These are phyloP conservation scores for Anastatica hierochuntica DNA, from an alignment of 345 rosid genomes.

Conservation along the genomic window DNA sequence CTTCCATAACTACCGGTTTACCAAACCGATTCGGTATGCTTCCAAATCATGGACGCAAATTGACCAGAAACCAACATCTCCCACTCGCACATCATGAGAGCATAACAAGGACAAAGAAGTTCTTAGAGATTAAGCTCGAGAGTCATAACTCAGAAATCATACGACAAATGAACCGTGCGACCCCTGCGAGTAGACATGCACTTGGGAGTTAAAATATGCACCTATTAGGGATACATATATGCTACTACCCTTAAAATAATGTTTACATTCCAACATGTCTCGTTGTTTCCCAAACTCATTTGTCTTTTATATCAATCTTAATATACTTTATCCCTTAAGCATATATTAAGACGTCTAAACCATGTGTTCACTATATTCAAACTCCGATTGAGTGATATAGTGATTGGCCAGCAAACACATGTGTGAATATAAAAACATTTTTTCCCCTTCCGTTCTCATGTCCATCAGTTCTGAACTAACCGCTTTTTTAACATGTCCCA, in stretches of 20 bases:
- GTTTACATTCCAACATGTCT: neutral
- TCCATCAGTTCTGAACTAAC: neutral
- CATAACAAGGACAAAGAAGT: neutral
- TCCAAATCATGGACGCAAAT: no score
- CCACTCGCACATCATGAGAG: neutral
- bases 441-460: neutral
- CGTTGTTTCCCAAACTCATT: neutral
- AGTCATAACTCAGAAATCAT: neutral
- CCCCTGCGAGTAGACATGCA: neutral
- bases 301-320: neutral
- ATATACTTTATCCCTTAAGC: neutral
- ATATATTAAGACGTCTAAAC: neutral
- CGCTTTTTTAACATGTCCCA: neutral
- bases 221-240: neutral
- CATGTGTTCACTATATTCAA: neutral
- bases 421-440: slow-evolving; percentile 4
- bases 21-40: no score
- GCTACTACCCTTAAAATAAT: neutral
- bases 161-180: neutral
- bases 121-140: neutral
- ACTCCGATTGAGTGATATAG: neutral
- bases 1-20: no score
- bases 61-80: neutral
- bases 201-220: neutral
- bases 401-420: neutral